These are phyloP conservation scores for Pelagophyceae sp. DNA, from an alignment of 352 stramenopile species.

Conservation along the genomic window DNA sequence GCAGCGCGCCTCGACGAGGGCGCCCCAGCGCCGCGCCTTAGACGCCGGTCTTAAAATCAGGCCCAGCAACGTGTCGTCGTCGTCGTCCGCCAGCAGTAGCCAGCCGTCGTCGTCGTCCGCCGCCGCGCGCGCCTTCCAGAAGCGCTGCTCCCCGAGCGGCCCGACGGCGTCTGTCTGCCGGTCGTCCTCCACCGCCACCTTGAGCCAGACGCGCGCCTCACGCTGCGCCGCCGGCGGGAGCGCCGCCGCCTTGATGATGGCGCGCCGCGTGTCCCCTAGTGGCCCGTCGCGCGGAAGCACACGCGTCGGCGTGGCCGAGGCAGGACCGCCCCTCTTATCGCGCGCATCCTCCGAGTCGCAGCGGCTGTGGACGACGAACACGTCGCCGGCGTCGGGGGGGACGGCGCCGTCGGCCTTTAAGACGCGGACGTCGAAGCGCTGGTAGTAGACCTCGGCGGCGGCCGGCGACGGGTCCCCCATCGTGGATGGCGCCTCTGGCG, in stretches of 20 bases:
- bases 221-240: no score
- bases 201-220: not conserved
- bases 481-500: no score
- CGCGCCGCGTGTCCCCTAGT: not conserved
- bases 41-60: no score
- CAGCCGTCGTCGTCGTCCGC: not conserved
- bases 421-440: conserved; percentile 21
- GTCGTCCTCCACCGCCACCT: conserved; percentile 1
- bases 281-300: no score
- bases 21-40: conserved; percentile 2
- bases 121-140: not conserved
- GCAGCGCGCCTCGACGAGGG: not conserved
- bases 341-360: not conserved
- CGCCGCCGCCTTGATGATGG: not conserved
- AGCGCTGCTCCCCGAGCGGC: not conserved
- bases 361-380: not conserved
- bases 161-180: not conserved
- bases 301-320: not conserved
- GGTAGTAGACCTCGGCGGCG: conserved; percentile 26
- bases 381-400: not conserved
- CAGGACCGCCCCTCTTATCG: not conserved
- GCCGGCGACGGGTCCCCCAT: no score
- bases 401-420: not conserved
- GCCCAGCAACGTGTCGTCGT: not conserved
- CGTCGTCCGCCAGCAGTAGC: not conserved